Base-by-base conservation (phyloP, 768 basidiomycete species). In the Leucocoprinus birnbaumii region DNA sequence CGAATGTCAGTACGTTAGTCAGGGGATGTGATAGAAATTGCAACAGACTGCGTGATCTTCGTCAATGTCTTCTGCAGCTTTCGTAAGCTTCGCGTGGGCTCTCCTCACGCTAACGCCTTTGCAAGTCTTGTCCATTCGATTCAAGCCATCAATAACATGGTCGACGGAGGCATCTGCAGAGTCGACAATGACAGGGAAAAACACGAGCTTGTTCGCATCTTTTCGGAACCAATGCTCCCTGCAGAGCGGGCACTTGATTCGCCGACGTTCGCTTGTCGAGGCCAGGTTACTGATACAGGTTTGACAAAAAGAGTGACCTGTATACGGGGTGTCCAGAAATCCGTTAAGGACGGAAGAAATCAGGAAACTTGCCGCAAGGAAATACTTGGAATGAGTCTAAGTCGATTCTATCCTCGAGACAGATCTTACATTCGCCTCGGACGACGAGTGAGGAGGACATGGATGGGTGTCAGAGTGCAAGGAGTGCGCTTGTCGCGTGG, bases 241-340 rank as follows among this genome's bases (percentile, higher is more conserved):
- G 24, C 54, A 55, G 13, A 55, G 37, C 0, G 58, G 42, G 19
- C 53, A 58, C 22, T 19, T 34, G 2, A 26, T 26, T 49, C 24
- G 48, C 11, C 46, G 47, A 24, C 48, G 58, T 35, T 58, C 52
- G 14, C 57, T 26, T 24, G 60, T n/a, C 10, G 61, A 43, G 38
- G 72, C 63, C 3, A 73, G 31, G 8, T 49, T 45, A 3, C 59
- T 49, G 18, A 67, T 64, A 58, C 76, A 79, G n/a, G 58, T 51
- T 6, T 48, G 56, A 50, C 77, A 79, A 53, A 68, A 75, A n/a
- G 74, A 73, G 56, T 78, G 77, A 10, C 77, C 77, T 76, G 45
- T 47, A 55, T 31, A 52, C 3, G 21, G 26, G 11, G 13, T n/a
- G 7, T 31, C 13, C 41, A 55, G 56, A 51, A n/a, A n/a, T n/a